Percentiles rank a stretch among this genome's conserved stretches.
Conservation (phyloP, 805 yeast genomes). For the Pichia phayaonensis region DNA sequence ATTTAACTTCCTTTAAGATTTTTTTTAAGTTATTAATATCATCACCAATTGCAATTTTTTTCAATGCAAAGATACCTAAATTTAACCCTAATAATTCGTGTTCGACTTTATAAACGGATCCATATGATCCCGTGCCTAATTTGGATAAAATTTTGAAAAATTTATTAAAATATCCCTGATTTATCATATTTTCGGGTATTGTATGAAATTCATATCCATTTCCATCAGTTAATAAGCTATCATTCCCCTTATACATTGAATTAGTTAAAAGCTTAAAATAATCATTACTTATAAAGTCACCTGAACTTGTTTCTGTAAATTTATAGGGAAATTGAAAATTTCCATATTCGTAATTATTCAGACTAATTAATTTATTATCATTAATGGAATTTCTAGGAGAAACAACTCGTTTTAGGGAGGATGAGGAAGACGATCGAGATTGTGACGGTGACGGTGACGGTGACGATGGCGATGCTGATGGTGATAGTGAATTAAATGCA, state of each 20-base stretch:
- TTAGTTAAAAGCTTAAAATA: slow-evolving; percentile 23
- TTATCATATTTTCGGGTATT: slow-evolving; percentile 43
- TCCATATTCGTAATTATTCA: neutral
- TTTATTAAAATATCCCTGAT: slow-evolving; percentile 73
- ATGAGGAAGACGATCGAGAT: neutral
- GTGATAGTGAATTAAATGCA: slow-evolving; percentile 6
- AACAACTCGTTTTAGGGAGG: too few relatives aligned
- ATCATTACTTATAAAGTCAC: slow-evolving; percentile 20
- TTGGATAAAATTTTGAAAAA: slow-evolving; percentile 56
- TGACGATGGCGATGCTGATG: neutral
- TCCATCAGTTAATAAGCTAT: slow-evolving; percentile 4
- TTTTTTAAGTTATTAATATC: slow-evolving; percentile 59
- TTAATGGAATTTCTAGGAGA: neutral
- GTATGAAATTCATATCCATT: neutral
- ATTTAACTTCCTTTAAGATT: slow-evolving; percentile 70
- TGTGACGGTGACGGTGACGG: neutral
- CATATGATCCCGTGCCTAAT: slow-evolving; percentile 79
- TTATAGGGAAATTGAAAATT: neutral
- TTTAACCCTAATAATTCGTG: slow-evolving; percentile 67
- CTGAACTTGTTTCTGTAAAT: slow-evolving; percentile 8
- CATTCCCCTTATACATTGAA: neutral
- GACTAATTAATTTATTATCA: neutral
- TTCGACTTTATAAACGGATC: slow-evolving; percentile 76
- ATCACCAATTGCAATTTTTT: slow-evolving; percentile 78
- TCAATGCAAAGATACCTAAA: slow-evolving; percentile 76